Evolutionary conservation across 345 rosid species (phyloP), one percentile per base, ranked within the genome.

Genomic region (Acer campestre): DNA sequence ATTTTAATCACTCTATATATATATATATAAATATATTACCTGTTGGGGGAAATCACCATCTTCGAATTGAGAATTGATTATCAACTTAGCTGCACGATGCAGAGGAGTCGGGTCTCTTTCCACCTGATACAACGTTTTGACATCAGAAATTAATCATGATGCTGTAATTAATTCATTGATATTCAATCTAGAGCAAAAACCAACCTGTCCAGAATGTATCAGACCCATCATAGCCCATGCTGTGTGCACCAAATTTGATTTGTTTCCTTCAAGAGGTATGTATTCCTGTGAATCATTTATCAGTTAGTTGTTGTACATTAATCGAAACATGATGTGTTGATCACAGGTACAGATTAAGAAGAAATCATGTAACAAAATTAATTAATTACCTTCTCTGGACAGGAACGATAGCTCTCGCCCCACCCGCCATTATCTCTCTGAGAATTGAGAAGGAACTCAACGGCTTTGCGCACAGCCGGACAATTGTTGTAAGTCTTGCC

Each of bases 11-110:
- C 6, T 35, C 7, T 35, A 35, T 35, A 35, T 4, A 35, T 6
- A 35, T 5, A 35, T 31, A 31, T n/a, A n/a, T n/a, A n/a, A n/a
- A n/a, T n/a, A n/a, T 35, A 35, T 35, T 35, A 88, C 91, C 91
- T 87, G 82, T 58, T 87, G 89, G 27, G 97, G 93, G 56, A 88
- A 92, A 79, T 88, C 90, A 1, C 97, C 97, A 20, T 85, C 78
- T 65, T 88, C 92, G 18, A 81, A 62, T 73, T 92, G 93, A 10
- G 92, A 89, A 78, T 91, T 92, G 82, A 91, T 91, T 46, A 92
- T 38, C 73, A 91, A 71, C 53, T 85, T 92, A 13, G 91, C 93
- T 40, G 88, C 95, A 0, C 82, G 86, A 75, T 89, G 93, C 68
- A 92, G 82, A 42, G 97, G 92, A 46, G 78, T 77, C 0, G 90